Conservation (phyloP, 2,329 filamentous ascomycete species). For the Camillea tinctor region DNA sequence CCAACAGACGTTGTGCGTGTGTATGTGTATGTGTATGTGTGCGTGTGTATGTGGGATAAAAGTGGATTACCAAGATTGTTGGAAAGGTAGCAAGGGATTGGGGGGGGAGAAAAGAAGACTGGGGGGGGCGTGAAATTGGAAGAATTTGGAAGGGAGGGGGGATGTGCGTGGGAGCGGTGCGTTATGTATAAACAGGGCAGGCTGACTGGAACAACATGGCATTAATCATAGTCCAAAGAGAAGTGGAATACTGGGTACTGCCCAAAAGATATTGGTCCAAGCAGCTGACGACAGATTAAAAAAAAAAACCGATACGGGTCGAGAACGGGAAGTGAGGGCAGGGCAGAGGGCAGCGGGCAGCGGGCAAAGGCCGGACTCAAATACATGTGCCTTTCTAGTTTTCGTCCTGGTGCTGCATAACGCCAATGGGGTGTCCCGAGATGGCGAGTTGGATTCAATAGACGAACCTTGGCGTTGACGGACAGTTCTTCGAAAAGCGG, state of each 20-base stretch:
- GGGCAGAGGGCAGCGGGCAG: no score
- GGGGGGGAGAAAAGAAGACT: not conserved
- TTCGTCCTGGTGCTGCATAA: not conserved
- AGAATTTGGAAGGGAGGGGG: not conserved
- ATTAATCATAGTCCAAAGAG: conserved; percentile 21
- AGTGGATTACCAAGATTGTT: conserved; percentile 14
- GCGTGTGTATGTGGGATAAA: conserved; percentile 16
- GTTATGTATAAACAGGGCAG: conserved; percentile 28
- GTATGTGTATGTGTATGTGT: conserved; percentile 19
- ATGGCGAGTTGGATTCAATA: not conserved
- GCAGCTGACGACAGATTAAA: conserved; percentile 15
- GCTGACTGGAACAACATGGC: conserved; percentile 32
- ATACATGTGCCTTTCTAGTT: not conserved
- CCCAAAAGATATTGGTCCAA: not conserved
- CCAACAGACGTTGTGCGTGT: conserved; percentile 21
- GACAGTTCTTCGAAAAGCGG: not conserved
- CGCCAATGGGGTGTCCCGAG: not conserved
- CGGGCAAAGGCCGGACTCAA: not conserved
- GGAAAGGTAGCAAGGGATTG: not conserved
- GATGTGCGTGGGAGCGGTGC: conserved; percentile 19
- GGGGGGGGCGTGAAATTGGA: not conserved
- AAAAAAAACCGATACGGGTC: conserved; percentile 14
- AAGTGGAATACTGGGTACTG: conserved; percentile 16
- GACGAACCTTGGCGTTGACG: not conserved
- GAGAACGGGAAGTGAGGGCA: conserved; percentile 8